Evolutionary conservation across 2,329 filamentous ascomycete genomes (phyloP), one percentile per base, ranked within the genome.

Genomic region (Chalaropsis ovoidea): DNA sequence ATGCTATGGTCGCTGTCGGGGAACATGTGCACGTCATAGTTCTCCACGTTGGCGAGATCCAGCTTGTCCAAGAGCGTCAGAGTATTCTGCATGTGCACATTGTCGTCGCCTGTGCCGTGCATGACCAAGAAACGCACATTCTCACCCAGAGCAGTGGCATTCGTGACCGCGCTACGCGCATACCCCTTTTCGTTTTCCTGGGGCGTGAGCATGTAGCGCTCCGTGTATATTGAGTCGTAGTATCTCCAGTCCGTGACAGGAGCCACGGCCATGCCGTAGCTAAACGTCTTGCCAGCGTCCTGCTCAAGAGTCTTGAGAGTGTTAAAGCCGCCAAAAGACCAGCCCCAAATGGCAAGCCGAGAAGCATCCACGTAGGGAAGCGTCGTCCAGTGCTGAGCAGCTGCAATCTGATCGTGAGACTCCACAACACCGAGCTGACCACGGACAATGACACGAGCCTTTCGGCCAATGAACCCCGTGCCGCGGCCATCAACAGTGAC

Each of bases 181-280:
- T 97, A 99, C 13, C 94, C 94, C 0, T 73, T 77, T 0, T 77
- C 76, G 73, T 99, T 99, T 72, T 88, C 80, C 73, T 95, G 86
- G 1, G 94, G 94, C 0, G 87, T 96, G 72, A 92, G 88, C 95
- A 99, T 99, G 77, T 97, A 99, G 43, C 94, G 86, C 76, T 96
- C 92, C 0, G 92, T 95, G 78, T 96, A 96, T 71, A 96, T 86
- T 67, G 86, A 89, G 76, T 96, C 89, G 76, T 99, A 99, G 76
- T 88, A 96, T 66, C 88, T 83, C 94, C 94, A 99, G 75, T 99
- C 92, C 0, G 93, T 97, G n/a, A 99, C 94, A 19, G 94, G 94
- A 1, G 94, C 94, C 63, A 99, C 95, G 6, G 95, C 91, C 89
- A 99, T 96, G 70, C 94, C 95, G 74, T 99, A 99, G 69, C 86